Conservation (phyloP, 495 filamentous ascomycete species). For the Glarea lozoyensis region DNA sequence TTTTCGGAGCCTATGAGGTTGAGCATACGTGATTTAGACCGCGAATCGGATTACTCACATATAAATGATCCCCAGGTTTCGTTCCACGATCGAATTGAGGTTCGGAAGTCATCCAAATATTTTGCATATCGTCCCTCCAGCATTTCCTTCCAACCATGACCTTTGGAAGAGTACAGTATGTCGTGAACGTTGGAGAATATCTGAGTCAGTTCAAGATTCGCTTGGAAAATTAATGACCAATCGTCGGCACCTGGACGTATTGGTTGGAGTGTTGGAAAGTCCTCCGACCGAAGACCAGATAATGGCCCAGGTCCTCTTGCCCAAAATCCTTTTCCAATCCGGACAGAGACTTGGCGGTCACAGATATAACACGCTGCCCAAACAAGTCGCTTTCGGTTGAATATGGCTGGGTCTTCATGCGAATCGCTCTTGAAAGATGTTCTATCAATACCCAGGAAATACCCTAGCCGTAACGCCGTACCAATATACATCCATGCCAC, state of each 20-base stretch:
- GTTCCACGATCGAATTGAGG: slow-evolving; percentile 54
- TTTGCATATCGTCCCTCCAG: slow-evolving; percentile 55
- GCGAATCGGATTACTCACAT: slow-evolving; percentile 27
- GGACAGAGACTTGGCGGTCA: slow-evolving; percentile 55
- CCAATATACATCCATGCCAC: slow-evolving; percentile 64
- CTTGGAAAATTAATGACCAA: slow-evolving; percentile 54
- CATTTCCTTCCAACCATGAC: slow-evolving; percentile 55
- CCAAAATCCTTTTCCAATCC: slow-evolving; percentile 58
- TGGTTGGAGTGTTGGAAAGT: slow-evolving; percentile 52
- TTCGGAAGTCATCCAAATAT: slow-evolving; percentile 48
- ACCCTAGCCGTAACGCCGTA: slow-evolving; percentile 52
- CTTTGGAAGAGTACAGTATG: slow-evolving; percentile 55
- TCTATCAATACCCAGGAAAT: slow-evolving; percentile 50
- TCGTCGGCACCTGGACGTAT: slow-evolving; percentile 45
- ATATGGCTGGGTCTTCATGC: slow-evolving; percentile 35
- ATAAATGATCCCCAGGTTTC: slow-evolving; percentile 50
- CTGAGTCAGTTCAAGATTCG: slow-evolving; percentile 53
- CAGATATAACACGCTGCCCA: slow-evolving; percentile 54
- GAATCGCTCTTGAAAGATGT: slow-evolving; percentile 43
- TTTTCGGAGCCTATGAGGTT: slow-evolving; percentile 37
- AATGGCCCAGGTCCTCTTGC: slow-evolving; percentile 55
- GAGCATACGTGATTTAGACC: not conserved
- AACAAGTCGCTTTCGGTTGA: slow-evolving; percentile 45
- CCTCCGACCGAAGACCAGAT: slow-evolving; percentile 48
- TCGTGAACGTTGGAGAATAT: slow-evolving; percentile 62